A percentile compares a stretch with the other conserved stretches of the same genome.
Evolutionary conservation across 306 rosid genomes (phyloP).

Genomic region (Malus orientalis): DNA sequence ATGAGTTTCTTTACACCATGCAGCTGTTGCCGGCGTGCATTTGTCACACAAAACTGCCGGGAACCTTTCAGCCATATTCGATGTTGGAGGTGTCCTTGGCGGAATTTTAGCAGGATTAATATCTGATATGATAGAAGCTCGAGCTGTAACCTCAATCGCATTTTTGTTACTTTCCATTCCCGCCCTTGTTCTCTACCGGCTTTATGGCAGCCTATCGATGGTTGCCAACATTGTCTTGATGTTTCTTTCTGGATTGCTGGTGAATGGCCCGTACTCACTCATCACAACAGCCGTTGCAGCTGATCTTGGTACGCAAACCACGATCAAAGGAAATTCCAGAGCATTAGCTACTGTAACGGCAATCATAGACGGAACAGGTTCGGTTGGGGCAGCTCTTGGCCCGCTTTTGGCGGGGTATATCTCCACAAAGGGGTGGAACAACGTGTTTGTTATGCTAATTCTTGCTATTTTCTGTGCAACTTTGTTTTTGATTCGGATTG

Average conservation of each 20-base stretch:
- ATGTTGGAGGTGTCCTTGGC: constrained; percentile 80
- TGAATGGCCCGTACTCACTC: constrained; percentile 65
- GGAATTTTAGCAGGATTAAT: constrained; percentile 79
- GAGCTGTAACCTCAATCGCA: constrained; percentile 65
- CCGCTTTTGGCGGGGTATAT: constrained; percentile 82
- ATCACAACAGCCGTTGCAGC: constrained; percentile 92
- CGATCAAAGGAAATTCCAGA: constrained; percentile 43
- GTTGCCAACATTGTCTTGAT: constrained; percentile 48
- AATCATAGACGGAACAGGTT: constrained; percentile 90
- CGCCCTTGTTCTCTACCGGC: constrained; percentile 60
- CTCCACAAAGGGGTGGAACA: constrained; percentile 72
- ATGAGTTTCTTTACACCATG: constrained; percentile 8
- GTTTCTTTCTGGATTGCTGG: constrained; percentile 63
- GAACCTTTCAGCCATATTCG: constrained; percentile 78
- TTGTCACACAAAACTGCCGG: constrained; percentile 81
- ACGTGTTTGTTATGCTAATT: constrained; percentile 71
- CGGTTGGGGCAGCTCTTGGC: constrained; percentile 82
- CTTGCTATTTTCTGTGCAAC: constrained; percentile 54
- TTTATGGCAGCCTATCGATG: constrained; percentile 70
- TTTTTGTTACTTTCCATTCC: constrained; percentile 79
- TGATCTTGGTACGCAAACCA: constrained; percentile 71
- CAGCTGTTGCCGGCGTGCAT: constrained; percentile 78
- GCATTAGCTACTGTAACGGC: constrained; percentile 88
- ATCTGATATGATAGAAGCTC: constrained; percentile 83
- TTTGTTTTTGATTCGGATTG: constrained; percentile 51